These are phyloP conservation scores for Aquilaria malaccensis DNA, from an alignment of 345 rosid genomes.

Conservation along the genomic window DNA sequence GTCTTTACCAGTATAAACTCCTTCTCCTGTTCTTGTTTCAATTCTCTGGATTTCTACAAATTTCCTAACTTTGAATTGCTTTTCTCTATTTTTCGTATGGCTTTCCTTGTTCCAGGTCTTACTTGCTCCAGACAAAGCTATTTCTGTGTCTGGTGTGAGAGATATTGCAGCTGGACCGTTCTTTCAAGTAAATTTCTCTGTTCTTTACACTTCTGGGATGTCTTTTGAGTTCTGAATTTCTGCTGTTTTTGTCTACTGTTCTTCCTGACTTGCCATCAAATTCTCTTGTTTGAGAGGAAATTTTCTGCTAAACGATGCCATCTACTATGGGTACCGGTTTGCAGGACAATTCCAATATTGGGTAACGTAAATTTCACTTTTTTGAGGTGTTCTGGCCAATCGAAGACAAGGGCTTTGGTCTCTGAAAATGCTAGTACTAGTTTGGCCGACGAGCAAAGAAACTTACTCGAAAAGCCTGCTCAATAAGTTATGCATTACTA, in stretches of 20 bases:
- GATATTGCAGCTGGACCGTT: conserved; percentile 32
- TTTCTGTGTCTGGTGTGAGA: conserved; percentile 24
- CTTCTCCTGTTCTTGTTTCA: too few species aligned
- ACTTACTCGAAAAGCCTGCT: conserved; percentile 49
- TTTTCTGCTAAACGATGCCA: conserved; percentile 20
- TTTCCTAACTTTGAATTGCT: too few species aligned
- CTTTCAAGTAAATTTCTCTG: conserved; percentile 25
- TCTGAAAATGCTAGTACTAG: conserved; percentile 26
- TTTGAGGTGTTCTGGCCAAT: conserved; percentile 46
- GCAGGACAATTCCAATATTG: conserved; percentile 16
- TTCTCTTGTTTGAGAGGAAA: conserved; percentile 37
- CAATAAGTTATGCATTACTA: conserved; percentile 57
- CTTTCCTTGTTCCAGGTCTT: too few species aligned
- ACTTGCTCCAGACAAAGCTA: too few species aligned
- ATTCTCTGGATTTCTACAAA: too few species aligned
- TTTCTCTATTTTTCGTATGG: too few species aligned
- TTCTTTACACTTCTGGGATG: not conserved
- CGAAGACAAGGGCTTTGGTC: conserved; percentile 44
- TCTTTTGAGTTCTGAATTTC: too few species aligned
- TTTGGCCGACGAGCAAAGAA: conserved; percentile 37
- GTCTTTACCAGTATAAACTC: too few species aligned
- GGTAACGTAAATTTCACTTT: conserved; percentile 19
- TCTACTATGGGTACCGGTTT: conserved; percentile 36
- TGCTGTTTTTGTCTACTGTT: not conserved
- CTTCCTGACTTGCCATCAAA: conserved; percentile 31